Evolutionary conservation across 257 asterid species (phyloP).

Genomic region (Solanum paucissectum): DNA sequence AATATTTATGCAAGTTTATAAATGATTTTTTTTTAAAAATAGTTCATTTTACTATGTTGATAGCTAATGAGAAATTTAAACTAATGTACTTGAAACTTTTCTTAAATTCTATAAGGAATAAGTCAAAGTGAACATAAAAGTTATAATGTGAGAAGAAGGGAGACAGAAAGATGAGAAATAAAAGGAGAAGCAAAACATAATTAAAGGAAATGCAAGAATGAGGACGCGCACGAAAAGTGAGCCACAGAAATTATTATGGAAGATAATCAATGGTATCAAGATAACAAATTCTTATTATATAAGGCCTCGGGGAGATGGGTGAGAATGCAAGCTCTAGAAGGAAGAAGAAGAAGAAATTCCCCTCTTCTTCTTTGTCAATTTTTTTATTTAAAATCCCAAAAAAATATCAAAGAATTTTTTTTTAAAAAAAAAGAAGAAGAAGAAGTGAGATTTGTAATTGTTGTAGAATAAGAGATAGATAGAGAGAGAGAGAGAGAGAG

Average conservation of each 20-base stretch:
- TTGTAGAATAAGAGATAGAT: neutral
- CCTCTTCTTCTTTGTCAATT: conserved; percentile 9
- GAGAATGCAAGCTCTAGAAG: conserved; percentile 3
- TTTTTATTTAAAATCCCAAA: neutral
- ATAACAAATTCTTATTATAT: neutral
- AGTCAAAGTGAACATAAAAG: too few relatives aligned
- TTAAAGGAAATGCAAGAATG: neutral
- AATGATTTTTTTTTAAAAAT: neutral
- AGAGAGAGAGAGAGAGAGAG: neutral
- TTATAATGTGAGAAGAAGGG: neutral
- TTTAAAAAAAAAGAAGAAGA: neutral
- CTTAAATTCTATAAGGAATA: neutral
- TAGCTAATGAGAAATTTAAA: neutral
- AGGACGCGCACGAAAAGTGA: neutral
- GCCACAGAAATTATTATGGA: conserved; percentile 4
- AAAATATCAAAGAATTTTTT: neutral
- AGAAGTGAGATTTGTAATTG: neutral
- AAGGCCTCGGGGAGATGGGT: neutral
- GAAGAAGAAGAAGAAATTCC: conserved; percentile 14
- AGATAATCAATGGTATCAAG: neutral
- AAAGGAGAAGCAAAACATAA: neutral
- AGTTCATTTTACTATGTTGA: neutral
- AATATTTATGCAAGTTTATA: neutral
- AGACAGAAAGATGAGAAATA: neutral
- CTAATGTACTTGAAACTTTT: neutral